A percentile compares a stretch with the other conserved stretches of the same genome.
Evolutionary conservation across 306 rosid genomes (phyloP).

Genomic region (Cyamopsis tetragonoloba): DNA sequence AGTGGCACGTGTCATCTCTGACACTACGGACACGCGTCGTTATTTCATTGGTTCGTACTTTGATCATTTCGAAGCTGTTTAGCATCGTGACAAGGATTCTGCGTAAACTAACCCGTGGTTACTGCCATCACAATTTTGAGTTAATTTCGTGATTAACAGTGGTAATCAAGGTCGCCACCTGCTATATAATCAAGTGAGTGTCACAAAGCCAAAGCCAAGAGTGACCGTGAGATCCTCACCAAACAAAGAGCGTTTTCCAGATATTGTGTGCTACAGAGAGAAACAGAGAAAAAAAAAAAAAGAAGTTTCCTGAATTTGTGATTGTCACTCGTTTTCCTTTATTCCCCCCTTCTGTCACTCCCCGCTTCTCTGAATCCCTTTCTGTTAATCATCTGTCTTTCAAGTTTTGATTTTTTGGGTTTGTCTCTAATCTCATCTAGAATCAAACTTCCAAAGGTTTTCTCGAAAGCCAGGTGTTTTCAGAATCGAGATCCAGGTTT

Average conservation of each 20-base stretch:
- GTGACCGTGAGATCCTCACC: constrained; percentile 49
- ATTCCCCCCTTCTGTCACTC: constrained; percentile 42
- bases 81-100: constrained; percentile 19
- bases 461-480: constrained; percentile 85
- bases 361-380: constrained; percentile 99
- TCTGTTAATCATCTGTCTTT: constrained; percentile 99
- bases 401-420: constrained; percentile 62
- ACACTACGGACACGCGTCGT: not conserved
- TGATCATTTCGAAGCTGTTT: not conserved
- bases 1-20: constrained; percentile 27
- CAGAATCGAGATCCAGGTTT: constrained; percentile 95
- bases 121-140: constrained; percentile 10
- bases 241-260: not conserved
- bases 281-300: not conserved
- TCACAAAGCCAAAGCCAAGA: constrained; percentile 25
- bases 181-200: constrained; percentile 30
- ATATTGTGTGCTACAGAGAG: too few relatives aligned
- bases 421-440: constrained; percentile 41
- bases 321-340: not conserved
- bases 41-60: not conserved
- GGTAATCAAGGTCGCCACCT: not conserved
- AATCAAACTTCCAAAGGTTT: constrained; percentile 59
- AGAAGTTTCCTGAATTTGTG: not conserved
- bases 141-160: constrained; percentile 12
- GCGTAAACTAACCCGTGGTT: constrained; percentile 9